Base-by-base conservation (phyloP, 2,329 filamentous ascomycete genomes). In the Myriosclerotinia curreyana region DNA sequence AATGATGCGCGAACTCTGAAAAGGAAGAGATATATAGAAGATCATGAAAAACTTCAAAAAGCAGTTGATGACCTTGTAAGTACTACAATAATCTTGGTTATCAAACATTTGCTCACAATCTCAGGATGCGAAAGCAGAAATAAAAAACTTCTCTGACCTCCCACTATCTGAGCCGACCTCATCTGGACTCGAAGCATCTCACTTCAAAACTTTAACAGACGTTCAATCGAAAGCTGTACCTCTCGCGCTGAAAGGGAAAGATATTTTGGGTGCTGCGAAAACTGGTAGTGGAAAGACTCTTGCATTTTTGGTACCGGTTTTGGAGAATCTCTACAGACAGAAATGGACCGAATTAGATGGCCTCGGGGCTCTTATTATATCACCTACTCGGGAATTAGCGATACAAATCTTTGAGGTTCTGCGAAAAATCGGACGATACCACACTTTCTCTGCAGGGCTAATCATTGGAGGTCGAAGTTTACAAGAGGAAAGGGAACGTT, bases 361-460 rank as follows among this genome's bases (percentile, higher is more conserved):
- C 0, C 81, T 99, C 38, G 94, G 94, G 11, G 95, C 95, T 5
- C 83, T 99, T 68, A 91, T 99, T 69, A 88, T 99, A 62, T 94
- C 93, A 0, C 95, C 95, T 0, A 99, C 95, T 9, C 88, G 95
- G 73, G 95, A 99, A 78, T 82, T 99, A 63, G 94, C 95, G 0
- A 95, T 96, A 48, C 95, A 99, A 77, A 99, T 96, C 67, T 99
- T 98, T 74, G 90, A 97, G 65, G 94, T 98, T 0, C 78, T 99
- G 71, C 84, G 91, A 67, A 96, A 96, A 76, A 86, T 99, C 65
- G 95, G 95, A 52, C 85, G 91, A 64, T 87, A 94, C 65, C 94
- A 99, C 76, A 82, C 86, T 66, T 97, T 98, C 75, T 96, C 94
- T 0, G 95, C 95, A 0, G 95, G 95, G 0, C 78, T 98, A 71